Evolutionary conservation across 805 yeast genomes (phyloP), one percentile per base, ranked within the genome.

Genomic region (Monosporozyma yasuniensis): DNA sequence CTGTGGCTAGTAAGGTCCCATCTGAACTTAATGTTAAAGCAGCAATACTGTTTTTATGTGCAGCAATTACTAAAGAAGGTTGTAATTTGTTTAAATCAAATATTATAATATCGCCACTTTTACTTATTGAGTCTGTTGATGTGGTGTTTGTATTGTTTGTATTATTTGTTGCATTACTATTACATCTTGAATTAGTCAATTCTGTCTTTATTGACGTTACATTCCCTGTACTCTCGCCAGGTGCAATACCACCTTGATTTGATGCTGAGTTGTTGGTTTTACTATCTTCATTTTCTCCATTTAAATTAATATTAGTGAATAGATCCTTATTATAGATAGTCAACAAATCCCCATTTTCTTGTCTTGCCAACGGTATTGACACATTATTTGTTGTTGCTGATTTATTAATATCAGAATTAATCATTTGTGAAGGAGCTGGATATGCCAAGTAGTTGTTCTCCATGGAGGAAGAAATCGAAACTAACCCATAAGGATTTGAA

Each of bases 351-450:
- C 23, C 16, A 42, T 41, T 27, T 39, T 44, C 39, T 16, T 38
- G 32, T 27, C 42, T 44, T 18, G 47, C 42, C 11, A 48, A 48
- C 4, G 50, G 57, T 50, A 44, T 56, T 10, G 47, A 54, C 14
- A 63, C 56, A 46, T 63, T 64, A 48, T 65, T 65, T 6, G 68
- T 63, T 3, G 67, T 65, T 2, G 61, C 57, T 41, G 61, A 55
- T 11, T 58, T 53, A 46, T 58, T 61, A 11, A 65, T 62, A 30
- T 65, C 68, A 52, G 53, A 73, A 64, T 61, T 57, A 2, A 64
- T 56, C 5, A 75, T 70, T 56, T 78, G 78, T 80, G 87, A 89
- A 0, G 89, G 89, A 2, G 87, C 81, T 0, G 91, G 90, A 59
- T 84, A 84, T 0, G 87, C 89, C 52, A 84, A 67, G 50, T 71